Percentiles rank a stretch among this genome's conserved stretches.
Evolutionary conservation across 2,329 filamentous ascomycete species (phyloP).

Genomic region (Calonectria hongkongensis): DNA sequence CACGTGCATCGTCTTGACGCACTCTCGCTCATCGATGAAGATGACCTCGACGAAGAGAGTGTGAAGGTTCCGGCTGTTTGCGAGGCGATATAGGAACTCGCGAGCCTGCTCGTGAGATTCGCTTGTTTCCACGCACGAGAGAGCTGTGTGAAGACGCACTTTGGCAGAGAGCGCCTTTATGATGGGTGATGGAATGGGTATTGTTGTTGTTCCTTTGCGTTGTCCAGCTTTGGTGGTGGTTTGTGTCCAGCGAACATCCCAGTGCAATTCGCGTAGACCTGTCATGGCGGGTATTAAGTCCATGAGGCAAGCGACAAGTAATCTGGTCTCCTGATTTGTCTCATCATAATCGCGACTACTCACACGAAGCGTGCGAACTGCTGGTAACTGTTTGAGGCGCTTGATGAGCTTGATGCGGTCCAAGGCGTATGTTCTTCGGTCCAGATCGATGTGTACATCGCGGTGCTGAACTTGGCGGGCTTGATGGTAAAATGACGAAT

Average conservation of each 20-base stretch:
- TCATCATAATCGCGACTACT: conserved; percentile 1
- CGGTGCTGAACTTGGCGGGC: conserved; percentile 39
- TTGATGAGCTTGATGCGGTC: conserved; percentile 30
- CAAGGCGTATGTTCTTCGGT: conserved; percentile 13
- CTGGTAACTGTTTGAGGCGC: conserved; percentile 31
- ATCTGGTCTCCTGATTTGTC: background rate
- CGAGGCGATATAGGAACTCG: conserved; percentile 21
- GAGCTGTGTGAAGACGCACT: conserved; percentile 21
- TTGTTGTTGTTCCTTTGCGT: background rate
- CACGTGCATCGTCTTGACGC: conserved; percentile 37
- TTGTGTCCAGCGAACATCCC: conserved; percentile 27
- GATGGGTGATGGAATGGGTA: conserved; percentile 34
- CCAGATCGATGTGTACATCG: conserved; percentile 35
- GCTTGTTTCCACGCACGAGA: conserved; percentile 19
- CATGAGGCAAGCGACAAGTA: conserved; percentile 23
- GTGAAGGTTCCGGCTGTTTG: conserved; percentile 20
- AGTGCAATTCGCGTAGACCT: conserved; percentile 33
- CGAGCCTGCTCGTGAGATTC: conserved; percentile 37
- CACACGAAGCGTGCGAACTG: conserved; percentile 33
- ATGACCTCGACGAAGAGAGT: conserved; percentile 23
- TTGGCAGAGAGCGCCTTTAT: conserved; percentile 18
- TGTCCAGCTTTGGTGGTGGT: background rate
- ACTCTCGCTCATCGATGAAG: conserved; percentile 30
- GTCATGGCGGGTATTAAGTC: conserved; percentile 31
- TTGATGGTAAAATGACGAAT: conserved; percentile 29